Conservation (phyloP, 495 filamentous ascomycete genomes). For the Hypoxylon cercidicola region DNA sequence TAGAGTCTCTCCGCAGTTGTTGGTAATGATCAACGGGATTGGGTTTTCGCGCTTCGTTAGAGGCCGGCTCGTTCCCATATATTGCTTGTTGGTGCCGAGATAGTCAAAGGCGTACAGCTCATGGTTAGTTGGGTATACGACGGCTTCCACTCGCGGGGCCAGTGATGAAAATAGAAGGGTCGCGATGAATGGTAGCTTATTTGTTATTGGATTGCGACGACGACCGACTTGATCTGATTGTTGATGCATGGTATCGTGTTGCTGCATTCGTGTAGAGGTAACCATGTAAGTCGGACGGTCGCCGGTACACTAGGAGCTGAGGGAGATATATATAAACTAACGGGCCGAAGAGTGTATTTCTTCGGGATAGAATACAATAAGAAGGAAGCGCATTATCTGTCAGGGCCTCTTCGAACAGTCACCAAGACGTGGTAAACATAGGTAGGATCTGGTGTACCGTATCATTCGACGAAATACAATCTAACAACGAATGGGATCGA, state of each 20-base stretch:
- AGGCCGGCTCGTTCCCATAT: conserved; percentile 35
- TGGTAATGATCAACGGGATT: conserved; percentile 67
- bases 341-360: conserved; percentile 1
- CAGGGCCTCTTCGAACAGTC: background rate
- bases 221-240: background rate
- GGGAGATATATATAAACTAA: conserved; percentile 5
- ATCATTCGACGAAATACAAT: background rate
- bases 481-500: conserved; percentile 5
- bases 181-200: conserved; percentile 1
- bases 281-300: conserved; percentile 12
- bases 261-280: conserved; percentile 5
- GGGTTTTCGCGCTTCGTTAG: conserved; percentile 47
- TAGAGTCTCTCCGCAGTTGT: conserved; percentile 72
- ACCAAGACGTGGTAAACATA: background rate
- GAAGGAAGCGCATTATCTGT: conserved; percentile 19
- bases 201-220: background rate
- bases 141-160: conserved; percentile 20
- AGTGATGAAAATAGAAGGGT: conserved; percentile 13
- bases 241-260: conserved; percentile 21
- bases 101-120: conserved; percentile 43
- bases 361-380: conserved; percentile 3
- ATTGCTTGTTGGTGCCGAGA: conserved; percentile 37
- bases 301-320: background rate
- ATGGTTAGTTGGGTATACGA: conserved; percentile 45
- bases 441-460: background rate